phyloP scores from a whole-genome alignment of 2,329 filamentous ascomycete species.

The Didymellaceae sp. region DNA sequence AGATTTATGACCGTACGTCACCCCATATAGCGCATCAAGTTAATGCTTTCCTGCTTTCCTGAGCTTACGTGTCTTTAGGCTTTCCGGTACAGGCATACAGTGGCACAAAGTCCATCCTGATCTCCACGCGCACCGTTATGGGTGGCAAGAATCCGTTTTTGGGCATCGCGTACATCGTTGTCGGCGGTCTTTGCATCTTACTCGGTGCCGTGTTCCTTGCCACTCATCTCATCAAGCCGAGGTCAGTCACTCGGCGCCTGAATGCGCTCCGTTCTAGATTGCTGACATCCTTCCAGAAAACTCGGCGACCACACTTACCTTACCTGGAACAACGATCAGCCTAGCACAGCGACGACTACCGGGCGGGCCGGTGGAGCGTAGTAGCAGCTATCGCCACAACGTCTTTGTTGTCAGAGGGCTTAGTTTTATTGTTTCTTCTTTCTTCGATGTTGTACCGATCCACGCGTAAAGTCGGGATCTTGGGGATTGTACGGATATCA shows the following conservation, averaged over 20 bases:
- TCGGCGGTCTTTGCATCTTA: conserved; percentile 90
- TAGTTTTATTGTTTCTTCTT: conserved; percentile 25
- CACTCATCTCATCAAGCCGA: conserved; percentile 88
- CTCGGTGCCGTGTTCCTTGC: conserved; percentile 87
- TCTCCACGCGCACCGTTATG: conserved; percentile 90
- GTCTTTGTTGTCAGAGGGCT: conserved; percentile 22
- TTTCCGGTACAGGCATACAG: conserved; percentile 81
- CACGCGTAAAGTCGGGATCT: conserved; percentile 25
- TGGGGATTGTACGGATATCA: conserved; percentile 38
- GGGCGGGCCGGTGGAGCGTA: conserved; percentile 50
- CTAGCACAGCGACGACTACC: conserved; percentile 61
- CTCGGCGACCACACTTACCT: conserved; percentile 97
- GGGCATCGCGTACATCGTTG: conserved; percentile 93
- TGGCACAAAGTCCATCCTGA: conserved; percentile 87
- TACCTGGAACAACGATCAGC: conserved; percentile 84
- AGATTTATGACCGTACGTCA: conserved; percentile 78
- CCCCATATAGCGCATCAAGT: not conserved
- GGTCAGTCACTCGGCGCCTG: conserved; percentile 61
- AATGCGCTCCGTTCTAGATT: not conserved
- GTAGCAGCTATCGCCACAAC: conserved; percentile 22
- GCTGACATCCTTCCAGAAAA: conserved; percentile 67
- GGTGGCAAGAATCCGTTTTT: conserved; percentile 95
- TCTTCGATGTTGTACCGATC: conserved; percentile 14
- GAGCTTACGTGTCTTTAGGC: conserved; percentile 59
- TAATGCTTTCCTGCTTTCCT: not conserved